Evolutionary conservation across 192 early-diverging fungal genomes (phyloP).

Genomic region (Entomortierella beljakovae): DNA sequence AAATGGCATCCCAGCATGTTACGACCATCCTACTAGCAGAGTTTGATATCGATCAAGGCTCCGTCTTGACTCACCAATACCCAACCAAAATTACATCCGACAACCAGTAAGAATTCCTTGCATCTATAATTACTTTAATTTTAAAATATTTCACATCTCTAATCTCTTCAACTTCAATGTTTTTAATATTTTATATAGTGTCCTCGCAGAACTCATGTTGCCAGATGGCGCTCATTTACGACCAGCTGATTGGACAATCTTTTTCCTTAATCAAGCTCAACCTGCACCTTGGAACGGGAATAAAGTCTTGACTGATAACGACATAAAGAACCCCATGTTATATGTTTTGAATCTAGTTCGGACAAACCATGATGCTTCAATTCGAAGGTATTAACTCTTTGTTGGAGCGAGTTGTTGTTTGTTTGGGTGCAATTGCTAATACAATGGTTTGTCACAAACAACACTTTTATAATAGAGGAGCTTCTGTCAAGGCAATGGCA

Average conservation of each 20-base stretch:
- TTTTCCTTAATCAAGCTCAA: slow-evolving; percentile 85
- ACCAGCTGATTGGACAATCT: slow-evolving; percentile 94
- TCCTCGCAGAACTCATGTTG: slow-evolving; percentile 96
- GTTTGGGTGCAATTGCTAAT: not conserved
- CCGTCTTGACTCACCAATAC: slow-evolving; percentile 89
- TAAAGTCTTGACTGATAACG: slow-evolving; percentile 23
- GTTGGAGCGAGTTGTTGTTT: no score
- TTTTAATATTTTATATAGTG: slow-evolving; percentile 44
- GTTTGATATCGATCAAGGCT: slow-evolving; percentile 96
- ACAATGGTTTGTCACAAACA: not conserved
- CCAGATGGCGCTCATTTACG: slow-evolving; percentile 96
- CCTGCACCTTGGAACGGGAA: slow-evolving; percentile 61
- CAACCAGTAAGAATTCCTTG: slow-evolving; percentile 81
- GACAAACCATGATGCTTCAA: slow-evolving; percentile 88
- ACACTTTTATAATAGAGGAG: slow-evolving; percentile 70
- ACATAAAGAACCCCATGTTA: slow-evolving; percentile 73
- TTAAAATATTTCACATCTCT: not conserved
- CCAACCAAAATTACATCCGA: slow-evolving; percentile 85
- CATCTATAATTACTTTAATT: no score
- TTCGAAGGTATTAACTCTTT: slow-evolving; percentile 61
- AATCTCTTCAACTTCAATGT: not conserved
- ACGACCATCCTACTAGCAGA: slow-evolving; percentile 92
- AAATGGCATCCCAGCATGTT: slow-evolving; percentile 67
- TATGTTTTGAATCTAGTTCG: slow-evolving; percentile 94
- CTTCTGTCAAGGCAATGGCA: slow-evolving; percentile 94